Evolutionary conservation across 106 monocot genomes (phyloP).

Genomic region (Narthecium ossifragum): DNA sequence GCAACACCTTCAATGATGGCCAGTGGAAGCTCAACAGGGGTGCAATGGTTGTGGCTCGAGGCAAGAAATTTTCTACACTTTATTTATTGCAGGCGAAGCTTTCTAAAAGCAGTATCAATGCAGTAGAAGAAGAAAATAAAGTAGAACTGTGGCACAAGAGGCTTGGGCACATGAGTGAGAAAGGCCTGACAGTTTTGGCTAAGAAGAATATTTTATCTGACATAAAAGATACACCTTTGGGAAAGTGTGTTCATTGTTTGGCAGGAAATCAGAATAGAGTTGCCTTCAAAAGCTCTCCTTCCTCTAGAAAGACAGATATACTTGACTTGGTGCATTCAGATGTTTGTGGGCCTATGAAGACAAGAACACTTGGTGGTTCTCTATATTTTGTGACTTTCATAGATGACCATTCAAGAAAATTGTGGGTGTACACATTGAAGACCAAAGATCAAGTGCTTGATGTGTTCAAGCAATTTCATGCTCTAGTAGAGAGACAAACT

Average conservation of each 20-base stretch:
- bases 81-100: neutral
- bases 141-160: slow-evolving; percentile 4
- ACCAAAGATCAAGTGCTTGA: neutral
- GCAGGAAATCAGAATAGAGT: neutral
- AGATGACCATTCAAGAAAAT: neutral
- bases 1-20: neutral
- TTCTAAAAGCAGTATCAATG: neutral
- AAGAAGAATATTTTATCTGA: neutral
- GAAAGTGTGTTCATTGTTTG: neutral
- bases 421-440: neutral
- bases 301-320: neutral
- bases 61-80: slow-evolving; percentile 1
- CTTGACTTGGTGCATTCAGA: slow-evolving; percentile 7
- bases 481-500: neutral
- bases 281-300: neutral
- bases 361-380: neutral
- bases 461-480: slow-evolving; percentile 1
- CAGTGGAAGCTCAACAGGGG: slow-evolving; percentile 9
- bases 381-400: neutral
- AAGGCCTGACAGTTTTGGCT: neutral
- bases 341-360: slow-evolving; percentile 10
- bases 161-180: slow-evolving; percentile 7
- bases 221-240: too few relatives aligned
- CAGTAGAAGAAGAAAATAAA: neutral
- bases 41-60: slow-evolving; percentile 10